Conservation (phyloP, 768 basidiomycete species). For the Ramaria sp. region DNA sequence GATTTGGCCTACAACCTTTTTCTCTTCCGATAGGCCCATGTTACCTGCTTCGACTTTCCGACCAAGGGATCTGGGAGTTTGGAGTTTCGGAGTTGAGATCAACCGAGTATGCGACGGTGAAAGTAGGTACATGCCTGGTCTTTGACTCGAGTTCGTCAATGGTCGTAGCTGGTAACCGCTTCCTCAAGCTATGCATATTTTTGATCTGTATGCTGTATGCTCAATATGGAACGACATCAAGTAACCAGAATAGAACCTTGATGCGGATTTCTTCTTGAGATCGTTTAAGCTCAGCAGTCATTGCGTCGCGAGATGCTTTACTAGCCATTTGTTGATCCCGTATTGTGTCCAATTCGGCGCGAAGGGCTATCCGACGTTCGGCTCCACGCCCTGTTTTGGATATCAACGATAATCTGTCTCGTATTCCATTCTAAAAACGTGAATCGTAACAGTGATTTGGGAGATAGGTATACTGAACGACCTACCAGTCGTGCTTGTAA, state of each 20-base stretch:
- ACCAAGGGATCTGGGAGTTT: not conserved
- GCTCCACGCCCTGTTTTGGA: not conserved
- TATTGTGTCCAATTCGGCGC: not conserved
- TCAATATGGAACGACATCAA: not conserved
- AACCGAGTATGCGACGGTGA: not conserved
- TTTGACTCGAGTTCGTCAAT: not conserved
- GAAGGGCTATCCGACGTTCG: not conserved
- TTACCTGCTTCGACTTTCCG: not conserved
- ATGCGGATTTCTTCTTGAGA: not conserved
- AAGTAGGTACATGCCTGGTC: not conserved
- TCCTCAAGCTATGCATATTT: not conserved
- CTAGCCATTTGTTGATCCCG: not conserved
- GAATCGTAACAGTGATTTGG: not conserved
- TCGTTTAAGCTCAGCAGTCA: not conserved
- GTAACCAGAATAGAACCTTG: not conserved
- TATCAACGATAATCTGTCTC: not conserved
- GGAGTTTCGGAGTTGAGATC: too few species aligned
- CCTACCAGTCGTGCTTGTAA: constrained; percentile 1
- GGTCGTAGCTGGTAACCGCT: not conserved
- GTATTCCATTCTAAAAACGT: not conserved
- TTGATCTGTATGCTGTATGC: not conserved
- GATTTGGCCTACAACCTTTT: not conserved
- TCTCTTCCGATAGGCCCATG: not conserved
- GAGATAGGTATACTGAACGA: not conserved
- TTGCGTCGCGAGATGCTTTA: not conserved